Evolutionary conservation across 352 stramenopile genomes (phyloP).

Genomic region (Globisporangium abappressorium): DNA sequence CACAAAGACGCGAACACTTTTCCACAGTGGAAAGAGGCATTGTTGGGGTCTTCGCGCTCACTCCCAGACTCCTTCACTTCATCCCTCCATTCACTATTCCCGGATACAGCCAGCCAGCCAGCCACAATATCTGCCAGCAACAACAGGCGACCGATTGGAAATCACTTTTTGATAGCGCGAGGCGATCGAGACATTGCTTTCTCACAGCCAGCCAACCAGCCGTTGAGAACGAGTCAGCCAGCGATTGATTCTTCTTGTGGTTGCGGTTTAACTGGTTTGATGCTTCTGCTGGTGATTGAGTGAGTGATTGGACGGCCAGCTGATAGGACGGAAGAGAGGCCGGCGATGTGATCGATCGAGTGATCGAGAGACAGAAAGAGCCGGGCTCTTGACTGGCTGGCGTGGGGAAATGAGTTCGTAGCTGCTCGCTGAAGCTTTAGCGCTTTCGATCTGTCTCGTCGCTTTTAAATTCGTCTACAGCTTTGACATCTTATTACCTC

Average conservation of each 20-base stretch:
- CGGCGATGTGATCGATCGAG: background rate
- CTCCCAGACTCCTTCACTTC: background rate
- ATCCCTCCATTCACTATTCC: too few relatives aligned
- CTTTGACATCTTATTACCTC: too few relatives aligned
- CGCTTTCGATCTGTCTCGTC: background rate
- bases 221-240: background rate
- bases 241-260: background rate
- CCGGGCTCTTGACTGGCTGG: background rate
- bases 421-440: too few relatives aligned
- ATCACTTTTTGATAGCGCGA: background rate
- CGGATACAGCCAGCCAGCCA: background rate
- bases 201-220: background rate
- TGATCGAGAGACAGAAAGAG: background rate
- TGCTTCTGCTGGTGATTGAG: background rate
- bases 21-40: too few relatives aligned
- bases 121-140: background rate
- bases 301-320: background rate
- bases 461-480: background rate
- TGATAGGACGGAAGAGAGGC: background rate
- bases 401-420: background rate
- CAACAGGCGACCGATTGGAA: background rate
- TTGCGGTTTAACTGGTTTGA: background rate
- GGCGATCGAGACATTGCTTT: background rate
- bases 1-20: too few relatives aligned
- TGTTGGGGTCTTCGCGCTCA: too few relatives aligned